These are phyloP conservation scores for Multifurca ochricompacta DNA, from an alignment of 768 basidiomycete genomes.

Conservation along the genomic window DNA sequence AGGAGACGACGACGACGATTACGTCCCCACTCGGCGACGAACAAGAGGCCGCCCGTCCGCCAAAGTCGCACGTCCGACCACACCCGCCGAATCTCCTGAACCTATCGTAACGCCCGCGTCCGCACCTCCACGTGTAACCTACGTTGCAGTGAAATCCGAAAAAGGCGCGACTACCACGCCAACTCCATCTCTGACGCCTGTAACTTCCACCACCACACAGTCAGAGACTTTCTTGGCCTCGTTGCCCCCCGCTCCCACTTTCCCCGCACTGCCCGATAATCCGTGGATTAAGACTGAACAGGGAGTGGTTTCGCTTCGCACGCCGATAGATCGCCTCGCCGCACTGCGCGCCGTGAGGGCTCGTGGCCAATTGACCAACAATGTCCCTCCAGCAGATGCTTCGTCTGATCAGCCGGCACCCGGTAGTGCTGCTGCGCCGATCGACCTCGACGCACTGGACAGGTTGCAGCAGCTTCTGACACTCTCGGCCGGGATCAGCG, in stretches of 20 bases:
- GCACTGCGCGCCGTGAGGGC: neutral
- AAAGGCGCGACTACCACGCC: neutral
- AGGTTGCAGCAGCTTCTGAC: slow-evolving; percentile 10
- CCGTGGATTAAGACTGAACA: neutral
- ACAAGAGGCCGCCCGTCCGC: neutral
- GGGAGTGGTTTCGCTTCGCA: neutral
- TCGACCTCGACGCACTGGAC: slow-evolving; percentile 7
- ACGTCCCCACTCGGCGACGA: neutral
- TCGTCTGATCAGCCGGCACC: neutral
- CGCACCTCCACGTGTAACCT: neutral
- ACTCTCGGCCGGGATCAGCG: slow-evolving; percentile 1
- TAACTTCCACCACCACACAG: neutral
- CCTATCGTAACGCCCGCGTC: neutral
- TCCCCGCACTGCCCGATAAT: neutral
- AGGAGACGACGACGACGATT: neutral
- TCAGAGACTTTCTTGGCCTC: neutral
- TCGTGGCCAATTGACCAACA: neutral
- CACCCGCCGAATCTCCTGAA: neutral
- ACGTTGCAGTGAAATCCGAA: neutral
- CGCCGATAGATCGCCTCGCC: slow-evolving; percentile 4
- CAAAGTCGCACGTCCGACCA: neutral
- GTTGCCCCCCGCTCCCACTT: neutral
- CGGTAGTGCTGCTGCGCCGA: slow-evolving; percentile 1
- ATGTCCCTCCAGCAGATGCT: neutral
- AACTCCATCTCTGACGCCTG: slow-evolving; percentile 6